Evolutionary conservation across 2,329 filamentous ascomycete genomes (phyloP), one percentile per base, ranked within the genome.

Genomic region (Venturia asperata): DNA sequence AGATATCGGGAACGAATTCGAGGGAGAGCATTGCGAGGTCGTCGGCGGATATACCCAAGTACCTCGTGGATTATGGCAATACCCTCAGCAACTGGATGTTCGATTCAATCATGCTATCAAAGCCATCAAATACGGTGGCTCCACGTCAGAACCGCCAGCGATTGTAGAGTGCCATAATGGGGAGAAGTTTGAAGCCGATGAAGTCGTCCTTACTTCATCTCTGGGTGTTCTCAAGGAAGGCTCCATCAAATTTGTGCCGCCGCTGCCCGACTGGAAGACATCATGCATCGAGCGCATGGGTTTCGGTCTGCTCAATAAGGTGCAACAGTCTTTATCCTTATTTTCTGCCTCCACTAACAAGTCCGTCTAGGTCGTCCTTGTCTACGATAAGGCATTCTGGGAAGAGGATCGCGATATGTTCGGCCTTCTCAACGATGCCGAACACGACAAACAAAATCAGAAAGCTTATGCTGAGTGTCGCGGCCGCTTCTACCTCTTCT

Each of bases 401-500:
- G 91, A 97, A 72, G 81, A 87, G 6, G 83, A 88, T 55, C 85
- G 91, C 69, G 92, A 99, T 74, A 97, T 99, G 75, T 97, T 99
- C 74, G 95, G 94, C 13, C 85, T 96, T 49, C 80, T 99, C 52
- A 88, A 92, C 66, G 87, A 91, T 69, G 87, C 92, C 3, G 79
- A 82, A 27, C 84, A 85, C 67, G 96, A 91, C 39, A 37, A 37
- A 72, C 82, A 92, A 64, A 81, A 87, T 56, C 91, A 95, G 71
- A 83, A 84, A 62, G 90, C 96, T 69, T 97, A 97, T 72, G 81
- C 86, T 5, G 80, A 83, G 3, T 87, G 86, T 67, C 86, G 93
- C 64, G 93, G 93, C n/a, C 88, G 92, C 30, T 96, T 96, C 77
- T 99, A 97, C 72, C 85, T 99, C 70, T 97, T 96, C 85, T 97